Percentiles rank a stretch among this genome's conserved stretches.
phyloP scores from a whole-genome alignment of 192 early-diverging fungal genomes.

The Coemansia sp. region DNA sequence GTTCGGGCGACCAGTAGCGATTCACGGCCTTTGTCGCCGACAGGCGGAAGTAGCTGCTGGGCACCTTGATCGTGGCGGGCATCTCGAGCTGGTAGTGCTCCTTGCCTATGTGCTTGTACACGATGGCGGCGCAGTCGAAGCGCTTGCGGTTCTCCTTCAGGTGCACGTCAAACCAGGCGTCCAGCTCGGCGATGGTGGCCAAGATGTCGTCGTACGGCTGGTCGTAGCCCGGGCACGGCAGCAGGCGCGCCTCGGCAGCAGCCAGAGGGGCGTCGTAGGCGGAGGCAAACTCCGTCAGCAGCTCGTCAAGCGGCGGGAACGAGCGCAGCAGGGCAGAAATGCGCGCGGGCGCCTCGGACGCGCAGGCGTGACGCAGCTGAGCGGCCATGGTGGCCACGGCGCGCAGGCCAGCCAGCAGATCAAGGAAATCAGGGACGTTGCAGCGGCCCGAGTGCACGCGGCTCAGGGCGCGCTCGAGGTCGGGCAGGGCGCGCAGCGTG shows the following conservation, averaged over 20 bases:
- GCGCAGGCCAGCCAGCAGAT: slow-evolving; percentile 58
- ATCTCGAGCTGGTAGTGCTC: slow-evolving; percentile 94
- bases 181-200: slow-evolving; percentile 55
- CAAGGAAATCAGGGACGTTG: slow-evolving; percentile 80
- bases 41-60: slow-evolving; percentile 67
- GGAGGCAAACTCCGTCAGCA: slow-evolving; percentile 66
- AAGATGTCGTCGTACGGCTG: slow-evolving; percentile 71
- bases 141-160: slow-evolving; percentile 60
- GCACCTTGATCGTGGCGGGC: slow-evolving; percentile 69
- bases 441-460: slow-evolving; percentile 84
- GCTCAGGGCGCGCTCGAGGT: slow-evolving; percentile 87
- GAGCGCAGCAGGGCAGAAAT: slow-evolving; percentile 16
- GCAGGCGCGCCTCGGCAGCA: slow-evolving; percentile 54
- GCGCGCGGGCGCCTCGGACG: slow-evolving; percentile 7
- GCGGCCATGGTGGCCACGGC: slow-evolving; percentile 25
- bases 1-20: slow-evolving; percentile 77
- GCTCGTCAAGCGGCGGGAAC: slow-evolving; percentile 59
- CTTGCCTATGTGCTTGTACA: slow-evolving; percentile 90
- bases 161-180: slow-evolving; percentile 64
- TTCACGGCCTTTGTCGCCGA: slow-evolving; percentile 76
- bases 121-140: slow-evolving; percentile 64
- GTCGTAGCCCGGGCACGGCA: slow-evolving; percentile 71
- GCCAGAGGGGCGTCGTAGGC: slow-evolving; percentile 73
- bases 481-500: slow-evolving; percentile 59
- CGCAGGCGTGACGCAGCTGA: slow-evolving; percentile 3